A percentile compares a stretch with the other conserved stretches of the same genome.
Evolutionary conservation across 202 grass and related monocot species (phyloP).

Genomic region (Schoenoplectus triqueter): DNA sequence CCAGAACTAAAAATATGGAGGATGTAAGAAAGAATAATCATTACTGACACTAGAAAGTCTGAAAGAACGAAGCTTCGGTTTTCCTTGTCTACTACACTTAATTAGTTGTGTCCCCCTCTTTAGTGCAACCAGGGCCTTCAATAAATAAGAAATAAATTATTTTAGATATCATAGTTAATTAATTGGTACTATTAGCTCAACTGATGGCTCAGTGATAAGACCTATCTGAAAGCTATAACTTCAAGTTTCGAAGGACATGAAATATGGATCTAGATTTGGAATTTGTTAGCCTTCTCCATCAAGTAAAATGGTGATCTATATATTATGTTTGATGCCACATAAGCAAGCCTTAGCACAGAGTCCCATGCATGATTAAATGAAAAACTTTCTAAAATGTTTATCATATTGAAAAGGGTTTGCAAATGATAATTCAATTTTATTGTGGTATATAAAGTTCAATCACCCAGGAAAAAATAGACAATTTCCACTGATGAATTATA

Average conservation of each 20-base stretch:
- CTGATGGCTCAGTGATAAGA: background rate
- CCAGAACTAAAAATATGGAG: slow-evolving; percentile 16
- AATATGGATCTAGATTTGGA: background rate
- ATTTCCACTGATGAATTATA: background rate
- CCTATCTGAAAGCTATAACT: background rate
- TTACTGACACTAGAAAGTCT: slow-evolving; percentile 90
- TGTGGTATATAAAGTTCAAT: background rate
- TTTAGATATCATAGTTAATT: slow-evolving; percentile 9
- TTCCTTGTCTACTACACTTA: slow-evolving; percentile 92
- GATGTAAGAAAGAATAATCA: slow-evolving; percentile 25
- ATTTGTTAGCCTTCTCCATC: background rate
- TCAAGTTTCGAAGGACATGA: background rate
- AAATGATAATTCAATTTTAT: background rate
- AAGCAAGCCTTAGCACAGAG: background rate
- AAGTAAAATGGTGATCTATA: background rate
- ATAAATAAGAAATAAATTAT: slow-evolving; percentile 36
- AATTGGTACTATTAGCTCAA: background rate
- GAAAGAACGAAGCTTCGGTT: slow-evolving; percentile 86
- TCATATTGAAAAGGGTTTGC: background rate
- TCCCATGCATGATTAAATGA: background rate
- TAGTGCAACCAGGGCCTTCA: slow-evolving; percentile 81
- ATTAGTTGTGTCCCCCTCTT: slow-evolving; percentile 88
- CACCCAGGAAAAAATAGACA: background rate
- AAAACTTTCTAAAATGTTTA: background rate
- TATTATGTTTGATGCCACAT: background rate